Evolutionary conservation across 768 basidiomycete genomes (phyloP).

Genomic region (Rubroboletus pulcherrimus): DNA sequence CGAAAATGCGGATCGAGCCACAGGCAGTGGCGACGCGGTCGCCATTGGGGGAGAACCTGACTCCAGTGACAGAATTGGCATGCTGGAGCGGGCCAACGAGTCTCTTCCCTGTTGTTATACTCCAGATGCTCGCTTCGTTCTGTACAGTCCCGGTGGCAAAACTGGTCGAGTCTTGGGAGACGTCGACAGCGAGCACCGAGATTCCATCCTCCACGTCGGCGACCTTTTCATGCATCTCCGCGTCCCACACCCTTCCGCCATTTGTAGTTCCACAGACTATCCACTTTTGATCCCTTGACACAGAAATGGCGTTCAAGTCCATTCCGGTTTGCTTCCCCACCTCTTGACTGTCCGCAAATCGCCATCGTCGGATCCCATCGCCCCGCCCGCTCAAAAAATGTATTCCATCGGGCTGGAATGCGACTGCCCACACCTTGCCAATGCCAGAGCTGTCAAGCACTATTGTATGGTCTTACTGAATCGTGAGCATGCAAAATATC

Average conservation of each 20-base stretch:
- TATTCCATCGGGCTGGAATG: neutral
- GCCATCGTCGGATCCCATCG: neutral
- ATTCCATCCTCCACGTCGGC: neutral
- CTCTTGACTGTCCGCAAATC: neutral
- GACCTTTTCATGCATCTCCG: too few relatives aligned
- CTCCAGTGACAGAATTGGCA: accelerated
- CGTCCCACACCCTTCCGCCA: neutral
- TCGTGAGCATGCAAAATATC: too few relatives aligned
- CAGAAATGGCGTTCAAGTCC: neutral
- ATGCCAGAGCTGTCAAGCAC: neutral
- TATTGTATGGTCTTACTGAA: neutral
- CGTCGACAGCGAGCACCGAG: neutral
- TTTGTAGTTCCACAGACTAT: neutral
- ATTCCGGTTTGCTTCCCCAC: neutral
- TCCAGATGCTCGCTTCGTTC: neutral
- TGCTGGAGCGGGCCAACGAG: neutral
- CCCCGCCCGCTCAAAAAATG: neutral
- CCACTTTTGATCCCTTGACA: neutral
- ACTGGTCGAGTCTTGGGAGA: neutral
- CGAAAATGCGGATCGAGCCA: neutral
- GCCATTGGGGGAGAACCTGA: neutral
- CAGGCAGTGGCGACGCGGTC: neutral
- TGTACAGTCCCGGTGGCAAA: neutral
- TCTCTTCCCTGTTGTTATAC: too few relatives aligned
- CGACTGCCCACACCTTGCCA: neutral